Evolutionary conservation across 257 asterid species (phyloP).

Genomic region (Linaria vulgaris): DNA sequence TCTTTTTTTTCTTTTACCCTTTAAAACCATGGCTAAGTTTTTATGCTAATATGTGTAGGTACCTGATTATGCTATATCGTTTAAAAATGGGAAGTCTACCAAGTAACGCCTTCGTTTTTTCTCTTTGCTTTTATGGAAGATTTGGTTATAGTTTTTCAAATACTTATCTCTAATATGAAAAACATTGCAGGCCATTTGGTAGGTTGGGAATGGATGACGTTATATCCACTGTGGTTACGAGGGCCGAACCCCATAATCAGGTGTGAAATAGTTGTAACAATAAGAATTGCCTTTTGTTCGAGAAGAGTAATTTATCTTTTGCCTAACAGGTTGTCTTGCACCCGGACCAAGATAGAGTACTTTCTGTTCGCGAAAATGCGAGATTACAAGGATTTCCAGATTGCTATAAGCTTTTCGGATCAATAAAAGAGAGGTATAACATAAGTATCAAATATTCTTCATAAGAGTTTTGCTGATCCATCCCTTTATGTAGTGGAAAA

Average conservation of each 20-base stretch:
- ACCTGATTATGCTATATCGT: not conserved
- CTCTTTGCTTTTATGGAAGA: not conserved
- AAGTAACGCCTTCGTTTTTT: not conserved
- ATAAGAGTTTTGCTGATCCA: too few relatives aligned
- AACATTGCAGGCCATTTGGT: conserved; percentile 42
- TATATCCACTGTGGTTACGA: conserved; percentile 41
- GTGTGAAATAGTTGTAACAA: conserved; percentile 6
- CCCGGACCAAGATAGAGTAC: conserved; percentile 40
- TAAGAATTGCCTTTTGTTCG: not conserved
- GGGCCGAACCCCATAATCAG: conserved; percentile 49
- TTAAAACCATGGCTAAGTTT: not conserved
- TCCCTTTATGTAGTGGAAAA: too few relatives aligned
- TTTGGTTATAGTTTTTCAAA: too few relatives aligned
- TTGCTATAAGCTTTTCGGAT: conserved; percentile 35
- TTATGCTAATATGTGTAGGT: too few relatives aligned
- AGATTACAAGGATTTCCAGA: conserved; percentile 50
- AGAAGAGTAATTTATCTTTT: not conserved
- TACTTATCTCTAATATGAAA: too few relatives aligned
- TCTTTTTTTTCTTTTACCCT: conserved; percentile 1
- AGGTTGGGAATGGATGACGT: conserved; percentile 58
- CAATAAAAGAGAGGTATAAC: conserved; percentile 34
- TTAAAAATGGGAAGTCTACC: not conserved
- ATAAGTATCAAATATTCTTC: not conserved
- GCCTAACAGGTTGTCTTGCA: conserved; percentile 34
- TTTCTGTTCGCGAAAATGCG: conserved; percentile 45